phyloP scores from a whole-genome alignment of 352 stramenopile genomes.

The Phytophthora tubulina region DNA sequence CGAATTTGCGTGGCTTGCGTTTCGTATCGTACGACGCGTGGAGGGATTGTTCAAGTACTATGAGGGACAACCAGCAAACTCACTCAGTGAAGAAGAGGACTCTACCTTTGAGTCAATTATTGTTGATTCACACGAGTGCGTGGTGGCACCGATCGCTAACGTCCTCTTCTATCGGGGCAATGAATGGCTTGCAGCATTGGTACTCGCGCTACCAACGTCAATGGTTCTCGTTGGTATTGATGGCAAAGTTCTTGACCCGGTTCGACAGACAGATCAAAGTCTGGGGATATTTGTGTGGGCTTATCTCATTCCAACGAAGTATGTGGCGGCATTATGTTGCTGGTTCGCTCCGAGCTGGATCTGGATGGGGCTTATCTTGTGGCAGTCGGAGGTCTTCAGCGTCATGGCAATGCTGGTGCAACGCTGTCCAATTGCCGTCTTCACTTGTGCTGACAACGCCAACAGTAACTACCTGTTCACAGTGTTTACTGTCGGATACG shows the following conservation, averaged over 20 bases:
- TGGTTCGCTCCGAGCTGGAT: conserved; percentile 14
- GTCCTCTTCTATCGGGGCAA: conserved; percentile 11
- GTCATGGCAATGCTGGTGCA: conserved; percentile 13
- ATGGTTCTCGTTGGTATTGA: conserved; percentile 15
- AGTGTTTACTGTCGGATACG: neutral
- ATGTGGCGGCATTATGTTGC: conserved; percentile 4
- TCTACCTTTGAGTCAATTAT: neutral
- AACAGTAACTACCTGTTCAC: conserved; percentile 9
- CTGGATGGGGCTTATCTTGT: conserved; percentile 11
- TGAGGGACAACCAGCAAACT: conserved; percentile 2
- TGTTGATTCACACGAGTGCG: conserved; percentile 6
- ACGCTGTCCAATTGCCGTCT: conserved; percentile 8
- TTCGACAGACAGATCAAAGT: conserved; percentile 9
- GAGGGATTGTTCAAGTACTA: conserved; percentile 11
- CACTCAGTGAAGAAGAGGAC: neutral
- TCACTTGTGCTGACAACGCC: conserved; percentile 1
- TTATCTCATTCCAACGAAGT: conserved; percentile 15
- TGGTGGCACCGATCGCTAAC: conserved; percentile 2
- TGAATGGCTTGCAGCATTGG: conserved; percentile 15
- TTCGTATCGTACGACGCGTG: neutral
- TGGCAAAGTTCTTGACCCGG: neutral
- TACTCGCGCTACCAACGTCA: conserved; percentile 13
- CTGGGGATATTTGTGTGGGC: conserved; percentile 6
- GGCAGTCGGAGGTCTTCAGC: conserved; percentile 12
- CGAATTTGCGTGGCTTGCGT: conserved; percentile 12